Conservation (phyloP, 345 rosid species). For the Geranium rotundifolium region DNA sequence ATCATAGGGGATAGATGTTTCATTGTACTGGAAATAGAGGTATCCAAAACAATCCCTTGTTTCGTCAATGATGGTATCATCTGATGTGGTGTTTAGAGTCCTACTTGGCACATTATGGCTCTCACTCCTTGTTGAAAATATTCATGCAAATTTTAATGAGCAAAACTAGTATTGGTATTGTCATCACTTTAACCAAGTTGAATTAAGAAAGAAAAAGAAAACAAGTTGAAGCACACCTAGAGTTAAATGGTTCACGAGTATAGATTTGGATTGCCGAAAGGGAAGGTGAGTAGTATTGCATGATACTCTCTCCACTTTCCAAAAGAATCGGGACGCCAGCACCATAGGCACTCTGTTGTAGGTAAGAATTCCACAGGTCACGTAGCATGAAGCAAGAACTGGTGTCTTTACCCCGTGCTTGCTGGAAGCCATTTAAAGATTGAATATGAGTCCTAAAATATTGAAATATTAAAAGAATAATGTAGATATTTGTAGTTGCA, state of each 20-base stretch:
- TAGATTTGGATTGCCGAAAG: constrained; percentile 40
- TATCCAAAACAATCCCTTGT: constrained; percentile 6
- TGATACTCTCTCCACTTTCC: constrained; percentile 19
- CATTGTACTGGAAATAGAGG: constrained; percentile 21
- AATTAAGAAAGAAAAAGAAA: too few species aligned
- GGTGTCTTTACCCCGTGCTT: neutral
- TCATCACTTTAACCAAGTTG: neutral
- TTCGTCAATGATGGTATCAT: constrained; percentile 1
- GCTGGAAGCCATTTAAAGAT: neutral
- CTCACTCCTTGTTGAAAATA: neutral
- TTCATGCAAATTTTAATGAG: neutral
- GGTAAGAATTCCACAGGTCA: constrained; percentile 37
- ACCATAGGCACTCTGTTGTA: constrained; percentile 46
- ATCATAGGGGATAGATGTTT: constrained; percentile 12
- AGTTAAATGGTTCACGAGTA: constrained; percentile 6
- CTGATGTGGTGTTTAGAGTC: neutral
- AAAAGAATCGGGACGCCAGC: constrained; percentile 34
- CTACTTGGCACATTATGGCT: constrained; percentile 1
- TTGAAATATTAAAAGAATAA: neutral
- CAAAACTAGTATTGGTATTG: neutral
- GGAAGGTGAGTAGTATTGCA: constrained; percentile 42
- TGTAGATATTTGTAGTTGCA: neutral
- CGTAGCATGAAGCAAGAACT: constrained; percentile 6
- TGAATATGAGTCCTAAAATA: neutral
- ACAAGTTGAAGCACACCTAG: neutral